Conservation (phyloP, 306 rosid species). For the Dicorynia guianensis region DNA sequence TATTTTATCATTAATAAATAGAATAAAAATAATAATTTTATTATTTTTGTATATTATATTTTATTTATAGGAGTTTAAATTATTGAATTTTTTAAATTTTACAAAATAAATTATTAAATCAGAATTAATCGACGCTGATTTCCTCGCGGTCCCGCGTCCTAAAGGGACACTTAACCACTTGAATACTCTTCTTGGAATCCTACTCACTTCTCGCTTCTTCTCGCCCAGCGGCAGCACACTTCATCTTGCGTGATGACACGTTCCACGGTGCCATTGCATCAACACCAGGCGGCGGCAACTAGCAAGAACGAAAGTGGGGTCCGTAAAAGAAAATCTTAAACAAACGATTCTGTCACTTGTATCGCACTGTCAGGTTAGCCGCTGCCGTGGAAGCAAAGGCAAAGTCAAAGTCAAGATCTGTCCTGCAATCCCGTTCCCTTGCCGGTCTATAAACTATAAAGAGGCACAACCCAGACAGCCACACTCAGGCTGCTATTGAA, state of each 20-base stretch:
- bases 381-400: slow-evolving; percentile 40
- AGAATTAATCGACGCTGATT: no score
- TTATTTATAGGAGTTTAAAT: no score
- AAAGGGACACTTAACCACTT: no score
- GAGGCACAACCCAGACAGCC: neutral
- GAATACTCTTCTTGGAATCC: no score
- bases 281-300: slow-evolving; percentile 3
- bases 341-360: neutral
- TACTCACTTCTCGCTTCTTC: no score
- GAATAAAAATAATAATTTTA: no score
- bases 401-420: neutral
- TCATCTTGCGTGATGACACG: neutral
- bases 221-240: no score
- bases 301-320: neutral
- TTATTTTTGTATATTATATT: no score
- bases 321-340: neutral
- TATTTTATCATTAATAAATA: no score
- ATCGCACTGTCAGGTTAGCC: neutral
- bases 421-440: neutral
- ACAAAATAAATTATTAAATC: no score
- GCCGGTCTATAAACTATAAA: slow-evolving; percentile 3
- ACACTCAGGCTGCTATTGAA: neutral
- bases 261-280: neutral
- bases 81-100: no score
- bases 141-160: no score